Evolutionary conservation across 2,329 filamentous ascomycete species (phyloP).

Genomic region (Tolypocladium amazonense): DNA sequence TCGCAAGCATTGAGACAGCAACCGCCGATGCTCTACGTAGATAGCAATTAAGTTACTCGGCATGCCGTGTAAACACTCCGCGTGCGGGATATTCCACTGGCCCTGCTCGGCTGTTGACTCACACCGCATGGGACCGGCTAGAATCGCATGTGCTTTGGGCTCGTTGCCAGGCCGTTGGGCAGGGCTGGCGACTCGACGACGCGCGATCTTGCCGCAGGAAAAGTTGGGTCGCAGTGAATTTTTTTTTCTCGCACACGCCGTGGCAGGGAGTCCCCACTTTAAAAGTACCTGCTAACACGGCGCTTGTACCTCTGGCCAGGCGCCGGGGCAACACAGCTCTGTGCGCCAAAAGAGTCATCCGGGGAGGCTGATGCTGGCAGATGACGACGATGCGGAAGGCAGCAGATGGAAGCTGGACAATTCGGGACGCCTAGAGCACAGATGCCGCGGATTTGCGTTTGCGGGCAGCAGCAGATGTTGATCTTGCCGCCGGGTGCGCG

Average conservation of each 20-base stretch:
- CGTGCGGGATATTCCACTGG: not conserved
- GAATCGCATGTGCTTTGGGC: conserved; percentile 12
- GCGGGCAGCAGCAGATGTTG: not conserved
- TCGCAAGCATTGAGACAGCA: not conserved
- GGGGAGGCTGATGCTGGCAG: not conserved
- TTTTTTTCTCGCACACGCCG: conserved; percentile 8
- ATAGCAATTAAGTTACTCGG: not conserved
- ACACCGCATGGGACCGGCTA: not conserved
- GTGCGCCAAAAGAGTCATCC: not conserved
- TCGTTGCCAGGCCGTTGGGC: conserved; percentile 11
- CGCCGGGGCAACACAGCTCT: not conserved
- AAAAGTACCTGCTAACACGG: conserved; percentile 17
- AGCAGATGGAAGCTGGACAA: not conserved
- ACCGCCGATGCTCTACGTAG: not conserved
- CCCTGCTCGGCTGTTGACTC: not conserved
- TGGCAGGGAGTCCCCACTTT: conserved; percentile 3
- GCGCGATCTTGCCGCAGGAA: conserved; percentile 5
- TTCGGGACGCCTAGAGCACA: no score
- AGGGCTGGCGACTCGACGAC: conserved; percentile 7
- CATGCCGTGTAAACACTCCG: not conserved
- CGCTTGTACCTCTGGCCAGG: conserved; percentile 11
- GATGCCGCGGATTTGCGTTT: not conserved
- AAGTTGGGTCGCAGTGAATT: conserved; percentile 13
- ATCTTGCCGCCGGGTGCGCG: not conserved
- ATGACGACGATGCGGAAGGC: not conserved